These are phyloP conservation scores for Albizia julibrissin DNA, from an alignment of 306 rosid species.

Conservation along the genomic window DNA sequence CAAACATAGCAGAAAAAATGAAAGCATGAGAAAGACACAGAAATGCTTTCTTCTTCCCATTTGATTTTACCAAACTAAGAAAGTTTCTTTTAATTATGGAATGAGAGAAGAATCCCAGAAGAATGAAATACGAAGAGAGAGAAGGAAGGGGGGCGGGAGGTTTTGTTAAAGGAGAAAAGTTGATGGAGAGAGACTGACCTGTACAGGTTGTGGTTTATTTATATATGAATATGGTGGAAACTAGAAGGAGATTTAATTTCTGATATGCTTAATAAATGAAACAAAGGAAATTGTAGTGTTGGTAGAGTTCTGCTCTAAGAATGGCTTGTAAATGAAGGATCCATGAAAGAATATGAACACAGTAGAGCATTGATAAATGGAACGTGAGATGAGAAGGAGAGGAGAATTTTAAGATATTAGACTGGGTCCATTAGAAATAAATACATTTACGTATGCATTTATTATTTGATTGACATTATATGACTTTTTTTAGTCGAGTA, in stretches of 20 bases:
- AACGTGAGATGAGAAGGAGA: constrained; percentile 35
- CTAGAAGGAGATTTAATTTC: constrained; percentile 25
- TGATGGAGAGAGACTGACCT: neutral
- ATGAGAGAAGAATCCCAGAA: constrained; percentile 15
- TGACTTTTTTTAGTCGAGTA: neutral
- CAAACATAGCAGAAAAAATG: constrained; percentile 40
- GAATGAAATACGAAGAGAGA: neutral
- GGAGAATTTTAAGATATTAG: constrained; percentile 27
- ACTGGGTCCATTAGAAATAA: neutral
- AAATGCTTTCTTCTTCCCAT: constrained; percentile 49
- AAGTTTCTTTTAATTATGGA: neutral
- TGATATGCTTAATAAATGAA: constrained; percentile 14
- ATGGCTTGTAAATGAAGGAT: constrained; percentile 34
- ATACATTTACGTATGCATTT: neutral
- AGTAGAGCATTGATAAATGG: constrained; percentile 32
- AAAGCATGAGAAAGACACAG: constrained; percentile 29
- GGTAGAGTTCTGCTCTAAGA: neutral
- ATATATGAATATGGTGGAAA: constrained; percentile 24
- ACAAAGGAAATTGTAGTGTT: constrained; percentile 24
- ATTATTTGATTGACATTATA: neutral
- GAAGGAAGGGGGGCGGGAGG: neutral
- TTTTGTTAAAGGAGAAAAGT: constrained; percentile 20
- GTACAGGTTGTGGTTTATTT: neutral
- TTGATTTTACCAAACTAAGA: constrained; percentile 28
- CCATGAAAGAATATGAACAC: constrained; percentile 18